Base-by-base conservation (phyloP, 306 rosid species). In the Rosa rugosa region DNA sequence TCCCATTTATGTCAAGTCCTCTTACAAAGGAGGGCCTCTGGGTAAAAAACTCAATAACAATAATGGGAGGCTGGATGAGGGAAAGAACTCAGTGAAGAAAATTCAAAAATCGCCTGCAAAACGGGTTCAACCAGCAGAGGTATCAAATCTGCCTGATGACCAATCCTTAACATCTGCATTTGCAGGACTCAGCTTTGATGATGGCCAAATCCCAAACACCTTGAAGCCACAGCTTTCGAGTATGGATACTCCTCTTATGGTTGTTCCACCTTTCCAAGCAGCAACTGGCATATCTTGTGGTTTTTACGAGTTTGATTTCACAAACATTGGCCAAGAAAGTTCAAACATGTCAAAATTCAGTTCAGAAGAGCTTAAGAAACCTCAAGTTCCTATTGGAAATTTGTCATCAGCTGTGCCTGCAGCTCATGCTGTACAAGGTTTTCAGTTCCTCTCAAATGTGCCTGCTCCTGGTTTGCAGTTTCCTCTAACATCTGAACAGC, bases 141-240 rank as follows among this genome's bases (percentile, higher is more conserved):
- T 67, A 59, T 50, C 64, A 42, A 60, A 65, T 57, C 65, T 80
- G 45, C 81, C 79, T 2, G 90, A 76, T 60, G 84, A 83, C 7
- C 85, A 62, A 20, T 84, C 79, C 73, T 71, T 89, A 80, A 23
- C 84, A 22, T 81, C 82, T 63, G 88, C 88, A n/a, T 84, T 89
- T 80, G 76, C 76, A 38, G 83, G 73, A 49, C 64, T 89, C 67
- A 83, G 74, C 25, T 83, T 89, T 23, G n/a, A 49, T 16, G 72
- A 81, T 54, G 73, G 72, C 31, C 84, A 74, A 60, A 56, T 62
- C 66, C 22, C 73, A 20, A 65, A 81, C 66, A 53, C 20, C 84
- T 45, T 70, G 27, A 69, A 51, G 65, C 74, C 77, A 62, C 83
- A 46, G 49, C 62, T 59, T 53, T 78, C 76, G 4, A 53, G 47